A percentile compares a stretch with the other conserved stretches of the same genome.
These are phyloP conservation scores for Fusarium sp. DNA, from an alignment of 2,329 filamentous ascomycete species.

Conservation along the genomic window DNA sequence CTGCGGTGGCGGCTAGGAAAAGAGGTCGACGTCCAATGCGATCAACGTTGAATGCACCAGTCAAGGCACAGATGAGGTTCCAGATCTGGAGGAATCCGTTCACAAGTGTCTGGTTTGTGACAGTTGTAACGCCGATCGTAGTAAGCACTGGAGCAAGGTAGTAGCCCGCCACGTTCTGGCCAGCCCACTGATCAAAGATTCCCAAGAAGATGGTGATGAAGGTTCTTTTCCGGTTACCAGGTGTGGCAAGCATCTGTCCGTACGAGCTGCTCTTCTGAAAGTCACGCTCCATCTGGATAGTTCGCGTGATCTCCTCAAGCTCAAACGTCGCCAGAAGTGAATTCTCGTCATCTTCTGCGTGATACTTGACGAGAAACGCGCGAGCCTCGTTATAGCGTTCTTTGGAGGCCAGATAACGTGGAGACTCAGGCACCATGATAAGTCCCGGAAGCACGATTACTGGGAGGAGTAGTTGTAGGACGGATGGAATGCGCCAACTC, in stretches of 20 bases:
- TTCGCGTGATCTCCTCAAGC: constrained; percentile 18
- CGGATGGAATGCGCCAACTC: constrained; percentile 65
- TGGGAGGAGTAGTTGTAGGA: constrained; percentile 59
- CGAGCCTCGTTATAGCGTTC: constrained; percentile 19
- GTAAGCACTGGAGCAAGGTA: neutral
- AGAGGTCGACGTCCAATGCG: neutral
- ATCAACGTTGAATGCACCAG: constrained; percentile 2
- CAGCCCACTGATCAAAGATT: constrained; percentile 25
- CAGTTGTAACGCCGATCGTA: neutral
- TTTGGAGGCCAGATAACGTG: constrained; percentile 18
- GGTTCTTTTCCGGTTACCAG: constrained; percentile 23
- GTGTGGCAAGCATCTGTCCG: constrained; percentile 13
- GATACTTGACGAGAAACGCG: constrained; percentile 11
- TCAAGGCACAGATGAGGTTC: neutral
- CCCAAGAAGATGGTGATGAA: constrained; percentile 24
- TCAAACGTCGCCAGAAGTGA: constrained; percentile 21
- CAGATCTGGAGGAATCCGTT: constrained; percentile 5
- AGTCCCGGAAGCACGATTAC: constrained; percentile 16
- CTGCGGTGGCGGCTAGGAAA: neutral
- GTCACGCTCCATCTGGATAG: constrained; percentile 27
- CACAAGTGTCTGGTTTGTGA: neutral
- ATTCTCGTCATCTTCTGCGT: constrained; percentile 20
- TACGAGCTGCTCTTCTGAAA: constrained; percentile 12
- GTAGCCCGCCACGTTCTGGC: constrained; percentile 12
- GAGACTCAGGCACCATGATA: constrained; percentile 24